These are phyloP conservation scores for Rugosomyces carneus DNA, from an alignment of 1,284 basidiomycete species.

Conservation along the genomic window DNA sequence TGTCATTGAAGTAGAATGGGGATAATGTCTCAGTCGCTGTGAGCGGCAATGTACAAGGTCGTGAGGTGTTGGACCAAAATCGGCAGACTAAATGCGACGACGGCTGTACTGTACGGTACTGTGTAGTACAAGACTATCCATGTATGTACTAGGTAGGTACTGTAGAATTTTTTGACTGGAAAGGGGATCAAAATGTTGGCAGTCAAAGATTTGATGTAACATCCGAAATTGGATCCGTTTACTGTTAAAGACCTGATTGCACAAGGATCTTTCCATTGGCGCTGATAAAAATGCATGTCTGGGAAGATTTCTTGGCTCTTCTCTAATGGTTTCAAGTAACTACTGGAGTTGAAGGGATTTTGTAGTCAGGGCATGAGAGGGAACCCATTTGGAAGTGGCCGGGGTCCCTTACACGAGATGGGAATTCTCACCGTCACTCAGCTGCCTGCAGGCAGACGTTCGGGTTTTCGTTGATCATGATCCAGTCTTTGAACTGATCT, in stretches of 20 bases:
- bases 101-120: no score
- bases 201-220: not conserved
- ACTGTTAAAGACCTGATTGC: not conserved
- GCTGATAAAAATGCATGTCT: not conserved
- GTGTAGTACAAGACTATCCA: no score
- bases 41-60: not conserved
- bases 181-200: not conserved
- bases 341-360: not conserved
- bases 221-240: not conserved
- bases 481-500: not conserved
- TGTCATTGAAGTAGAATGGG: not conserved
- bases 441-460: constrained; percentile 1
- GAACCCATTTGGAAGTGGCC: not conserved
- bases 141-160: no score
- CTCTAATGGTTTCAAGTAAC: not conserved
- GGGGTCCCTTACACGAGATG: constrained; percentile 2
- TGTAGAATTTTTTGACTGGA: not conserved
- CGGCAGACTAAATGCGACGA: no score
- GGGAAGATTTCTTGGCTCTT: not conserved
- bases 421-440: not conserved
- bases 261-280: not conserved
- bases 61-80: not conserved
- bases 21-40: not conserved
- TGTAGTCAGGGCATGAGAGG: not conserved
- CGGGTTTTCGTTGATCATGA: not conserved